Base-by-base conservation (phyloP, 2,329 filamentous ascomycete genomes). In the Trichophyton equinum region DNA sequence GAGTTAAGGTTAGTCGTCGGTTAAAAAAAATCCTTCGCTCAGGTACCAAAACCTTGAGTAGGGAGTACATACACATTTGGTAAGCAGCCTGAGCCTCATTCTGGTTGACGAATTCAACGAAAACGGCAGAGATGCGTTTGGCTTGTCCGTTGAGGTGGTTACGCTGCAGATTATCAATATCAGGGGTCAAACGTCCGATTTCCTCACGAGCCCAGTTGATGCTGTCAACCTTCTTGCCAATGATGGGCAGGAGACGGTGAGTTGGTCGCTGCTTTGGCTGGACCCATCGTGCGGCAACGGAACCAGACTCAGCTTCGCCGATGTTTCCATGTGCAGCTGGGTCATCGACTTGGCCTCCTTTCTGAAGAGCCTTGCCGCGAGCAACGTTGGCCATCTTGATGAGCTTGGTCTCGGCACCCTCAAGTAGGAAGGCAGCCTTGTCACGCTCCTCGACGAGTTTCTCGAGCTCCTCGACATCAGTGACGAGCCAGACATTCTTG, bases 211-310 rank as follows among this genome's bases (percentile, higher is more conserved):
- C 88, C 87, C 88, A 96, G 64, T 92, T 85, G 72, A 99, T 96
- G 0, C 91, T 94, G 75, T 99, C 94, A 15, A 96, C 91, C 73
- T 95, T 94, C 70, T 90, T 86, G 66, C 91, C 88, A 65, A 91
- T 81, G 20, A 92, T 73, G 3, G 81, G 79, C 71, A 87, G 88
- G 60, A 86, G 76, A 33, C 83, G 83, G 70, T 95, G 91, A 1
- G 86, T 85, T 1, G 91, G 91, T 49, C 91, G 82, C 40, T 97
- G 92, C 13, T 96, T 86, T 8, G 79, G 76, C 15, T 84, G 80
- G 44, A 96, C 77, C 85, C 88, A 95, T 65, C 85, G 86, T 13
- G 85, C 83, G 11, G 89, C 88, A 42, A 89, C 77, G 61, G 81
- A 81, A 8, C 60, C 87, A 47, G 87, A 83, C 74, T 91, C 85